phyloP scores from a whole-genome alignment of 768 basidiomycete species.

The Pleurotus platypus region DNA sequence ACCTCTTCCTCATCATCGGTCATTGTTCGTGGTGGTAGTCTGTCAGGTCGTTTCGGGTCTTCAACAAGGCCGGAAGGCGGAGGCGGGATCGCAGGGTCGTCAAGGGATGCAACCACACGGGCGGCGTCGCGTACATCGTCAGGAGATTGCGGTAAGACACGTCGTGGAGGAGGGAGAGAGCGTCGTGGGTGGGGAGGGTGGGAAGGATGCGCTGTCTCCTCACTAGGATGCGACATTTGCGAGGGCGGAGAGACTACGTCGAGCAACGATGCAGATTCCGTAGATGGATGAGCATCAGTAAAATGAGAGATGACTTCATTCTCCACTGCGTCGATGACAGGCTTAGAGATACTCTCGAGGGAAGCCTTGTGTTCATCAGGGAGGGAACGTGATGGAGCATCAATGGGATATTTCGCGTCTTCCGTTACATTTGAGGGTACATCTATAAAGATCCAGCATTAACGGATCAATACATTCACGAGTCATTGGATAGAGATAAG shows the following conservation, averaged over 20 bases:
- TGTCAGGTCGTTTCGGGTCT: neutral
- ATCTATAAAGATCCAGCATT: slow-evolving; percentile 4
- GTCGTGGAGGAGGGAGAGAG: slow-evolving; percentile 19
- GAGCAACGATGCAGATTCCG: neutral
- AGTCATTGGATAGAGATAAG: slow-evolving; percentile 11
- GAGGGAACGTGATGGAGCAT: neutral
- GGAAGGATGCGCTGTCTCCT: neutral
- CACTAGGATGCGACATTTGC: neutral
- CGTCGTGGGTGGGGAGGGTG: slow-evolving; percentile 9
- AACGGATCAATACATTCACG: neutral
- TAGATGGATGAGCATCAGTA: neutral
- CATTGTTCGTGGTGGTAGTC: neutral
- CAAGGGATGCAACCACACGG: slow-evolving; percentile 8
- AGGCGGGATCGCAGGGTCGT: neutral
- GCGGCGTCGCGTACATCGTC: slow-evolving; percentile 7
- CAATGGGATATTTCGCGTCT: neutral
- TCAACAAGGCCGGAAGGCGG: neutral
- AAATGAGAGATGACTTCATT: neutral
- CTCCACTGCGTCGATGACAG: neutral
- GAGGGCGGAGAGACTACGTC: neutral
- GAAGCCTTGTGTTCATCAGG: neutral
- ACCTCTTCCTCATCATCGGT: neutral
- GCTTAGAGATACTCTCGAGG: neutral
- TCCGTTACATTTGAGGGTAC: neutral
- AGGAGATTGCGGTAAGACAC: slow-evolving; percentile 8